Base-by-base conservation (phyloP, 352 stramenopile genomes). In the Globisporangium viniferum region DNA sequence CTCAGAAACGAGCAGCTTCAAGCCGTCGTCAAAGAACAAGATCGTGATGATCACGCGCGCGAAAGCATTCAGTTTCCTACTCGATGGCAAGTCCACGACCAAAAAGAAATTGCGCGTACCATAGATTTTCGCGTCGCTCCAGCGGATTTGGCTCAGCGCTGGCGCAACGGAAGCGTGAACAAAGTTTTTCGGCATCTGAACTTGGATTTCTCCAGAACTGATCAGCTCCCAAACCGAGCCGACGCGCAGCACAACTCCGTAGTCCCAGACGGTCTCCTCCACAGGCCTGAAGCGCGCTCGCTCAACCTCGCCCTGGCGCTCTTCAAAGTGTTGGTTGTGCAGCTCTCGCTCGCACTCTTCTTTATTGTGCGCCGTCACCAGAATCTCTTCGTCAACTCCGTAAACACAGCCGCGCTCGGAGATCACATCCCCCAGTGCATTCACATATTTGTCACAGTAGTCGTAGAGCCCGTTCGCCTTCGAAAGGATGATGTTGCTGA, bases 271-370 rank as follows among this genome's bases (percentile, higher is more conserved):
- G 3, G 57, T 29, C 49, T 88, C 81, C 24, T 33, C 62, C 5
- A n/a, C 29, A 2, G 77, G 71, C 7, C 9, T 9, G 10, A 71
- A 65, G 20, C 44, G n/a, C 2, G 27, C 22, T 4, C 62, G 36
- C 58, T 74, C 57, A 0, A 71, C n/a, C 58, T 85, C 72, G 0
- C 55, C 15, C n/a, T 82, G 60, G 20, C 78, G 61, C 54, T 88
- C 66, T 22, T 78, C 57, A 39, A 87, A 79, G 36, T 88, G 71
- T 57, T 90, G 74, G 14, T 86, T 59, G 22, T 88, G 79, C n/a
- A 90, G 41, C 66, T 91, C 79, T 14, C 77, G 79, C 66, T 90
- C 82, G 14, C 78, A 90, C 55, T 91, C 75, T 48, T 84, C 76
- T 48, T 84, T 74, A 18, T 64, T 75, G 54, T 84, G 82, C 0